phyloP scores from a whole-genome alignment of 495 filamentous ascomycete species.

The Trichoderma orchidacearum region DNA sequence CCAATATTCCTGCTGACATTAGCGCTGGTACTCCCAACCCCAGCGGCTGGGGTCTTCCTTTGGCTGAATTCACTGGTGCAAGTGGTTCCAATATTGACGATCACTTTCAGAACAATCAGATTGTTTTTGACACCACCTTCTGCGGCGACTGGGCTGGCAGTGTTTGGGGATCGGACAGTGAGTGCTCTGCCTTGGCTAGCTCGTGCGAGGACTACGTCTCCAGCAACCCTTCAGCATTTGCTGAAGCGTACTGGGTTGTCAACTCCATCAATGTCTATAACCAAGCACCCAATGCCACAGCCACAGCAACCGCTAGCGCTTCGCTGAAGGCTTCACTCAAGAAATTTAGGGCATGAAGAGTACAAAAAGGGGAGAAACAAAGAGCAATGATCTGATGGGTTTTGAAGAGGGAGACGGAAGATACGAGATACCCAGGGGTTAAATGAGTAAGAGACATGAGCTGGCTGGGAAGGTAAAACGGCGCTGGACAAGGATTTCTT shows the following conservation, averaged over 20 bases:
- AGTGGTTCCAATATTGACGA: constrained; percentile 46
- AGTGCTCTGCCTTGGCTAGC: constrained; percentile 25
- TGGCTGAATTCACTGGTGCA: constrained; percentile 46
- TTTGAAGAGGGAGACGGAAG: background rate
- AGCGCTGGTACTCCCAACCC: constrained; percentile 44
- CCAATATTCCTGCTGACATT: constrained; percentile 40
- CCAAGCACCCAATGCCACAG: constrained; percentile 1
- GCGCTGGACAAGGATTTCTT: too few species aligned
- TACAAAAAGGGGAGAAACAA: background rate
- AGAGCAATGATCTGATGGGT: too few species aligned
- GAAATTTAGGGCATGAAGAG: background rate
- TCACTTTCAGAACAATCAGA: constrained; percentile 56
- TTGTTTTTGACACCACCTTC: constrained; percentile 74
- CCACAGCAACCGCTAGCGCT: too few species aligned
- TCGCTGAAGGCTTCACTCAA: too few species aligned
- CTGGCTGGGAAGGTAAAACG: too few species aligned
- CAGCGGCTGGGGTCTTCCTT: constrained; percentile 50
- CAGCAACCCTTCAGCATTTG: constrained; percentile 44
- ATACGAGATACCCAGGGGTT: background rate
- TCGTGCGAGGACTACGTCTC: constrained; percentile 55
- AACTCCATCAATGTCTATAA: constrained; percentile 55
- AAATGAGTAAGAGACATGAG: too few species aligned
- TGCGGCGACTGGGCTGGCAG: constrained; percentile 84
- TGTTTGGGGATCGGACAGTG: constrained; percentile 28
- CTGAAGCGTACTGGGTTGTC: constrained; percentile 57